Evolutionary conservation across 805 yeast species (phyloP).

Genomic region (Kuraishia ogatae): DNA sequence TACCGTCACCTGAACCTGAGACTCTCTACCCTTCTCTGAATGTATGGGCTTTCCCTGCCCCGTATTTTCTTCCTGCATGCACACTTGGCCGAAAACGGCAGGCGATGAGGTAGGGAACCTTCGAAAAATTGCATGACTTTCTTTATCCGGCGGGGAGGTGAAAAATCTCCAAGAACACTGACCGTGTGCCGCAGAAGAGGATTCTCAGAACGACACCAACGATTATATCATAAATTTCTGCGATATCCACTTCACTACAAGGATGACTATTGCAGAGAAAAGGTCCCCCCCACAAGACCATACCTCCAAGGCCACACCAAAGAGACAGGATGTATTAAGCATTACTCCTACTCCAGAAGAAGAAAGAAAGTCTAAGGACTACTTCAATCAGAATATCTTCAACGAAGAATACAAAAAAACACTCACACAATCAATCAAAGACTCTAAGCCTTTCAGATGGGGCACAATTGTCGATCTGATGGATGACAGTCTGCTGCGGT

Average conservation of each 20-base stretch:
- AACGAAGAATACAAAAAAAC: conserved; percentile 28
- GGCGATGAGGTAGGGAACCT: not conserved
- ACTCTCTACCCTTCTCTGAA: no score
- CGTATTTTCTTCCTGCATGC: not conserved
- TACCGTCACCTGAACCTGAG: no score
- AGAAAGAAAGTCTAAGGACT: conserved; percentile 20
- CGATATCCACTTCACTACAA: not conserved
- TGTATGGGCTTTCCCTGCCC: not conserved
- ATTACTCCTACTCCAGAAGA: conserved; percentile 24
- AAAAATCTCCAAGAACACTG: not conserved
- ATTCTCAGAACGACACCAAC: no score
- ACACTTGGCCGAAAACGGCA: not conserved
- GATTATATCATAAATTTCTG: no score
- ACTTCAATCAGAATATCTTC: conserved; percentile 21
- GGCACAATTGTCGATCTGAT: conserved; percentile 72
- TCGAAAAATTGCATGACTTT: not conserved
- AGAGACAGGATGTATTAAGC: conserved; percentile 7
- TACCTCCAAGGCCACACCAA: not conserved
- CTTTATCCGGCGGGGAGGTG: no score
- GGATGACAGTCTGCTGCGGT: conserved; percentile 66
- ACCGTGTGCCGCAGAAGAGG: no score
- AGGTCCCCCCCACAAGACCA: not conserved
- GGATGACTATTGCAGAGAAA: not conserved
- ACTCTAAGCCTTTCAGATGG: conserved; percentile 80
- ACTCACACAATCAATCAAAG: conserved; percentile 34